A percentile compares a stretch with the other conserved stretches of the same genome.
These are phyloP conservation scores for Dryas integrifolia DNA, from an alignment of 331 rosid species.

Conservation along the genomic window DNA sequence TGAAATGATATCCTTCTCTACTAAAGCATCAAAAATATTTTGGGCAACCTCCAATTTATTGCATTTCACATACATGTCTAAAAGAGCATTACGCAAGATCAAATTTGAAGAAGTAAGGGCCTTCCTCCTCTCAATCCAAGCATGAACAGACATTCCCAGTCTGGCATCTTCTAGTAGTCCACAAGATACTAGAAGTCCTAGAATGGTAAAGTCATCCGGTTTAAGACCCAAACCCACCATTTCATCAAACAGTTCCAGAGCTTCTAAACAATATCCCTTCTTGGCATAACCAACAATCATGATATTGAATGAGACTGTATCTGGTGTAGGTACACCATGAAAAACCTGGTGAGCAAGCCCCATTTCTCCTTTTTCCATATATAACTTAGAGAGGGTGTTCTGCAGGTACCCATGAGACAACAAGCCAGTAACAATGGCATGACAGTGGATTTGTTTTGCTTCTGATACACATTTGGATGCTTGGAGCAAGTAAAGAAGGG, in stretches of 20 bases:
- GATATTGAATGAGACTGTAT: slow-evolving; percentile 48
- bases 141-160: slow-evolving; percentile 61
- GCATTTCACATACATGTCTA: slow-evolving; percentile 55
- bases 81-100: slow-evolving; percentile 54
- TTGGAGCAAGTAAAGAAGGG: slow-evolving; percentile 44
- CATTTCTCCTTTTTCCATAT: slow-evolving; percentile 37
- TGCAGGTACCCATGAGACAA: slow-evolving; percentile 38
- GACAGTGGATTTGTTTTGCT: slow-evolving; percentile 50
- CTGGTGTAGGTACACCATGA: slow-evolving; percentile 26
- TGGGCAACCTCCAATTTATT: slow-evolving; percentile 35
- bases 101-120: slow-evolving; percentile 38
- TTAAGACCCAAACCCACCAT: slow-evolving; percentile 39
- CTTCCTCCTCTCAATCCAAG: slow-evolving; percentile 51
- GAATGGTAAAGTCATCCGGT: slow-evolving; percentile 48
- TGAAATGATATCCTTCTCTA: slow-evolving; percentile 45
- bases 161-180: slow-evolving; percentile 36
- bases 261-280: slow-evolving; percentile 34
- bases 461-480: slow-evolving; percentile 34
- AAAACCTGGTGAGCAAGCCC: slow-evolving; percentile 42
- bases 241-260: slow-evolving; percentile 36
- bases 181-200: slow-evolving; percentile 49
- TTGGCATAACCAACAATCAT: slow-evolving; percentile 46
- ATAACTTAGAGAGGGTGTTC: slow-evolving; percentile 39
- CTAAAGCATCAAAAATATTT: slow-evolving; percentile 30
- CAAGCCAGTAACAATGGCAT: slow-evolving; percentile 46